These are phyloP conservation scores for Nicotiana knightiana DNA, from an alignment of 257 asterid species.

Conservation along the genomic window DNA sequence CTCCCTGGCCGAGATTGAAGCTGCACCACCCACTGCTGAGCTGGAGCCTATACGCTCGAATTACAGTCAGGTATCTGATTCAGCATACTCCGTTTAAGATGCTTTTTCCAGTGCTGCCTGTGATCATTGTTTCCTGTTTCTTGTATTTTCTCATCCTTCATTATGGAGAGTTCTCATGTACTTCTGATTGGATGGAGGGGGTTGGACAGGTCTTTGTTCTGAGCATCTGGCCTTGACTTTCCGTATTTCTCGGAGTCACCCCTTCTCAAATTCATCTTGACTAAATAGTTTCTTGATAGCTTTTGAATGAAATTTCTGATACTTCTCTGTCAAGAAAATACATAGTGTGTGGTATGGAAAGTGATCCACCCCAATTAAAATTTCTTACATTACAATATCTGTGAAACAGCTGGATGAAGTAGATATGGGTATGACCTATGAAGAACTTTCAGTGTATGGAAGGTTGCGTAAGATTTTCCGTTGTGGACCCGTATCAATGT, in stretches of 20 bases:
- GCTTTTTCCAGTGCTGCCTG: neutral
- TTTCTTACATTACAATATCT: neutral
- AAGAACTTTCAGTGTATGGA: slow-evolving; percentile 88
- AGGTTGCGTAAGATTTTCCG: slow-evolving; percentile 91
- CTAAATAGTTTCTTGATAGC: neutral
- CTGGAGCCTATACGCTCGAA: slow-evolving; percentile 75
- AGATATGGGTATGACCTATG: slow-evolving; percentile 96
- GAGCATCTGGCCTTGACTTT: neutral
- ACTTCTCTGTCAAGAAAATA: neutral
- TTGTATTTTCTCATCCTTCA: neutral
- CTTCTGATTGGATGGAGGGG: neutral
- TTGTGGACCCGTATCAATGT: slow-evolving; percentile 95
- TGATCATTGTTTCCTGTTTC: neutral
- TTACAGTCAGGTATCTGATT: slow-evolving; percentile 68
- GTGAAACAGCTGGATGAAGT: slow-evolving; percentile 84
- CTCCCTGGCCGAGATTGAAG: slow-evolving; percentile 82
- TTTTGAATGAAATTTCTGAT: neutral
- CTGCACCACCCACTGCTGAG: slow-evolving; percentile 97
- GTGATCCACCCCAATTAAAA: neutral
- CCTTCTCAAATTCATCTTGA: neutral
- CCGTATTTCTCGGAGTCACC: neutral
- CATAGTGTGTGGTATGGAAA: neutral
- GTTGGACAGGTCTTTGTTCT: neutral
- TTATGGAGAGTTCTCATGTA: neutral
- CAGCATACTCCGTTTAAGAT: neutral